These are phyloP conservation scores for Aspergillus aculeatus DNA, from an alignment of 2,329 filamentous ascomycete species.

Conservation along the genomic window DNA sequence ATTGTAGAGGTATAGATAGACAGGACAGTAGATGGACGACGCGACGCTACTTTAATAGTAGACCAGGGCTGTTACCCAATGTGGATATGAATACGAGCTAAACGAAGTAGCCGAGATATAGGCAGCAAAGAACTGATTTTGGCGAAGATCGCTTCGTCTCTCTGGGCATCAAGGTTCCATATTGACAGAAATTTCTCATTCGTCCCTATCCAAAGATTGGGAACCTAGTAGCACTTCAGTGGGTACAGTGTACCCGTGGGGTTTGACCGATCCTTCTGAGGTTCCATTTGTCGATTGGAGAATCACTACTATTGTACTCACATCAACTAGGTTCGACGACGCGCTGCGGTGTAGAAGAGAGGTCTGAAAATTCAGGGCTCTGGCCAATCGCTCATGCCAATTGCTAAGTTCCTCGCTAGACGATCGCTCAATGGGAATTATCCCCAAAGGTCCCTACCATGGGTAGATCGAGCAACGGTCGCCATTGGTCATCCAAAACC, in stretches of 20 bases:
- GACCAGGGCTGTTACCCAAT: constrained; percentile 8
- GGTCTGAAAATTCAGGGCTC: neutral
- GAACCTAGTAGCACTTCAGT: too few species aligned
- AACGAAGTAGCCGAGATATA: constrained; percentile 10
- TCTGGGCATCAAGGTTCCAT: too few species aligned
- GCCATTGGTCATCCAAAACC: constrained; percentile 32
- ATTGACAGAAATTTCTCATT: too few species aligned
- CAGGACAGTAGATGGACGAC: neutral
- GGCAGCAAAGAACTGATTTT: too few species aligned
- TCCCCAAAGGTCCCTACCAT: constrained; percentile 33
- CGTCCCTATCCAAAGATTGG: too few species aligned
- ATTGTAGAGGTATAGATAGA: constrained; percentile 21
- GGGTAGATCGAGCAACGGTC: constrained; percentile 29
- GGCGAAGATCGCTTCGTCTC: too few species aligned
- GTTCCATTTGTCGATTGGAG: too few species aligned
- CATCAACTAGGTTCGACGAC: too few species aligned
- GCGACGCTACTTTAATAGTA: neutral
- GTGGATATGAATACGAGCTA: constrained; percentile 19
- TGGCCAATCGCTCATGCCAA: neutral
- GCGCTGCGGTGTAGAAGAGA: neutral
- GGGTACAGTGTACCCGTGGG: too few species aligned
- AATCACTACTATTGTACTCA: too few species aligned
- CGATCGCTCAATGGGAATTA: constrained; percentile 1
- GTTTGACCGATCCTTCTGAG: too few species aligned
- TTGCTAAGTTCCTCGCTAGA: neutral